These are phyloP conservation scores for Cordyceps militaris DNA, from an alignment of 2,329 filamentous ascomycete species.

Conservation along the genomic window DNA sequence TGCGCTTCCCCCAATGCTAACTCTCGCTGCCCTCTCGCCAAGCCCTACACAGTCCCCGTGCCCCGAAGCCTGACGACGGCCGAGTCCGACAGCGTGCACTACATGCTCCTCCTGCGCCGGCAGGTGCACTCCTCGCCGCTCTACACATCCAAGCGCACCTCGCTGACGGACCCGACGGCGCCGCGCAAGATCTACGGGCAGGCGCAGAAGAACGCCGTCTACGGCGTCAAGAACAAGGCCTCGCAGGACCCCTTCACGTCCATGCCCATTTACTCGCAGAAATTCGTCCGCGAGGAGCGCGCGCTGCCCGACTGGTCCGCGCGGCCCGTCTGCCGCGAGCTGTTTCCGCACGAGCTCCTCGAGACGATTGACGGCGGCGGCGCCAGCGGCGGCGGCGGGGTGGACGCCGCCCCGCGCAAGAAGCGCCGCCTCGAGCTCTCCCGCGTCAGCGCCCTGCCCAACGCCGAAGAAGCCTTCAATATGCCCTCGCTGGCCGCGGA, in stretches of 20 bases:
- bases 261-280: constrained; percentile 51
- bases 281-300: constrained; percentile 44
- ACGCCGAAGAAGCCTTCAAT: constrained; percentile 45
- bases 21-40: background rate
- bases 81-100: constrained; percentile 42
- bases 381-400: constrained; percentile 23
- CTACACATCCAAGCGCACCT: constrained; percentile 48
- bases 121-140: constrained; percentile 48
- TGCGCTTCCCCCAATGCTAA: background rate
- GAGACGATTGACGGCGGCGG: constrained; percentile 46
- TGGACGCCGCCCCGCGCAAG: constrained; percentile 29
- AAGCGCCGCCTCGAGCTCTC: constrained; percentile 41
- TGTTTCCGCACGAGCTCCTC: constrained; percentile 52
- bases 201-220: constrained; percentile 51
- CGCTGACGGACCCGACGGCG: constrained; percentile 32
- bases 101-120: constrained; percentile 49
- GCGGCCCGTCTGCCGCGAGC: constrained; percentile 42
- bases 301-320: constrained; percentile 47
- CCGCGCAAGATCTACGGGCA: constrained; percentile 44
- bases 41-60: constrained; percentile 45
- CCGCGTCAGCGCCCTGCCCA: constrained; percentile 40
- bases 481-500: constrained; percentile 24
- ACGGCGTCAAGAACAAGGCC: constrained; percentile 47
- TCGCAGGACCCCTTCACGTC: constrained; percentile 52
- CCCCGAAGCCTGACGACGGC: constrained; percentile 35